Percentiles rank a stretch among this genome's conserved stretches.
These are phyloP conservation scores for Sporothrix dimorphospora DNA, from an alignment of 2,329 filamentous ascomycete genomes.

Conservation along the genomic window DNA sequence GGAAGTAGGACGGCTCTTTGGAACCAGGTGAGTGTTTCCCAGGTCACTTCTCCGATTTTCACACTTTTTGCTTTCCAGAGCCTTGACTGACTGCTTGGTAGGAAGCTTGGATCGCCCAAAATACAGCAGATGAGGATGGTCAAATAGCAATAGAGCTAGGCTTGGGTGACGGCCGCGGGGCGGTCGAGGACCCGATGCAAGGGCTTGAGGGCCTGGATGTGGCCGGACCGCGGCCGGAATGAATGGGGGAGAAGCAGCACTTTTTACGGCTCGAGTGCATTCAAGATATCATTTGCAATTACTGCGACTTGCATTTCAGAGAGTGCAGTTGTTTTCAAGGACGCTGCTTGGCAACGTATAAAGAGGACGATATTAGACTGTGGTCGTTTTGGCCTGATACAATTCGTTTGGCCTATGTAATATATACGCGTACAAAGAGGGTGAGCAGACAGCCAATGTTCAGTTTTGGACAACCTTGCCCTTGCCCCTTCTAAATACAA, in stretches of 20 bases:
- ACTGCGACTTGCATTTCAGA: not conserved
- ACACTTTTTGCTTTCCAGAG: not conserved
- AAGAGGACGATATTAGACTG: not conserved
- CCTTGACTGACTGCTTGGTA: slow-evolving; percentile 45
- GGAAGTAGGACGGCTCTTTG: slow-evolving; percentile 94
- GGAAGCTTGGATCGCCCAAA: slow-evolving; percentile 91
- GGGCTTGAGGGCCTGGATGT: slow-evolving; percentile 91
- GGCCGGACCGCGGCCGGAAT: slow-evolving; percentile 83
- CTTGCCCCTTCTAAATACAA: slow-evolving; percentile 1
- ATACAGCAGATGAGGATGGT: slow-evolving; percentile 84
- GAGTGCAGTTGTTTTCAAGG: not conserved
- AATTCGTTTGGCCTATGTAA: slow-evolving; percentile 9
- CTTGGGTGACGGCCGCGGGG: slow-evolving; percentile 54
- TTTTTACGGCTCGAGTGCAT: not conserved
- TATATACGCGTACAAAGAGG: slow-evolving; percentile 17
- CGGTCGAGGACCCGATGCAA: slow-evolving; percentile 86
- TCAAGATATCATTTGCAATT: not conserved
- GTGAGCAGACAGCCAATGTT: not conserved
- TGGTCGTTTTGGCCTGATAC: not conserved
- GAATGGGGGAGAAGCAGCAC: slow-evolving; percentile 36
- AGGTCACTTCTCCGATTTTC: not conserved
- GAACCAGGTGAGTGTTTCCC: slow-evolving; percentile 74
- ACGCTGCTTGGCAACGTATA: not conserved
- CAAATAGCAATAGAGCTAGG: slow-evolving; percentile 60
- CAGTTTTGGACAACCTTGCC: not conserved